Evolutionary conservation across 192 early-diverging fungal species (phyloP), one percentile per base, ranked within the genome.

Genomic region (Backusella circina): DNA sequence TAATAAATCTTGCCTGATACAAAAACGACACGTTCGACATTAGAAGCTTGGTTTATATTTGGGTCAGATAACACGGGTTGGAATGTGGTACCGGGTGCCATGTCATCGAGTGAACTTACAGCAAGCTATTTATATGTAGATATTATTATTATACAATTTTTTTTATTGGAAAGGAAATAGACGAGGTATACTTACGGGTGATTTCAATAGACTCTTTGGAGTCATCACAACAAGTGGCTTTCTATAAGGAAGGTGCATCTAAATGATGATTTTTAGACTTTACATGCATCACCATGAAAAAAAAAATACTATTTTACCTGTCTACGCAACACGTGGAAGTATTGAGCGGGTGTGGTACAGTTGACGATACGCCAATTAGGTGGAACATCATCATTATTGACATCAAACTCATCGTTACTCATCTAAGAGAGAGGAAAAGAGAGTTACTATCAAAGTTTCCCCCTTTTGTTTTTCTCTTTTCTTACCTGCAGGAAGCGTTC

Each of bases 1-100:
- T 98, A 99, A 77, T 96, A 98, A 35, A 97, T 76, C 84, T 96
- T 97, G 54, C 97, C 97, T 32, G 91, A 90, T 44, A 96, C 91
- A 79, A 99, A 96, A 30, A 97, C 80, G 23, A 99, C 90, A 66
- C 86, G 87, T 73, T 92, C 84, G 5, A 91, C 84, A 3, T 61
- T 38, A 10, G 84, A 83, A 7, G 76, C 67, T 39, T 78, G 30
- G 5, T 75, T 81, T 13, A 90, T 82, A 33, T 80, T 75, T 6
- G 86, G 79, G 73, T 97, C 94, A 18, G 80, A 70, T 10, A 99
- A 75, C 7, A 99, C 86, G 16, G 96, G 95, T 74, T 89, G 85
- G 82, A 96, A 99, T 5, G 87, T 86, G 0, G 96, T 98, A 16
- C 94, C 92, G 3, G 92, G 91, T 10, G 78, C 88, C 95, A 99